phyloP scores from a whole-genome alignment of 2,329 filamentous ascomycete genomes.

The Colletotrichum musicola region DNA sequence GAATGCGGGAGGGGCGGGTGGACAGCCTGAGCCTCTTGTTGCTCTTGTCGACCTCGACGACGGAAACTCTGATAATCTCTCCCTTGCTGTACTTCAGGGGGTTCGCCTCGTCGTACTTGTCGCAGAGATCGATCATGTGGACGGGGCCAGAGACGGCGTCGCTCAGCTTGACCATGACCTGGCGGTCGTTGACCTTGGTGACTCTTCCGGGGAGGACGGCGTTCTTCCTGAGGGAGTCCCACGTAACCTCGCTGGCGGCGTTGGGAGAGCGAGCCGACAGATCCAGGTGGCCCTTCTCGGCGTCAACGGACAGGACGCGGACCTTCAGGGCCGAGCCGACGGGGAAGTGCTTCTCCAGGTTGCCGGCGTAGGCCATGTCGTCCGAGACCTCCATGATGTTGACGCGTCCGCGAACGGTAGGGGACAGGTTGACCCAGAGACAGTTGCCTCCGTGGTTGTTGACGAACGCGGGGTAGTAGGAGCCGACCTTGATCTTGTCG shows the following conservation, averaged over 20 bases:
- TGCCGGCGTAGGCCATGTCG: constrained; percentile 82
- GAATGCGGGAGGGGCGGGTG: constrained; percentile 85
- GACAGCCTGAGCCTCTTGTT: constrained; percentile 91
- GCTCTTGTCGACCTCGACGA: constrained; percentile 81
- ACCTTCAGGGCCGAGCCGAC: constrained; percentile 89
- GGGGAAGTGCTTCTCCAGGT: constrained; percentile 85
- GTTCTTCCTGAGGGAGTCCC: constrained; percentile 80
- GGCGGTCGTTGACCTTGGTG: constrained; percentile 86
- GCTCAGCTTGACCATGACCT: constrained; percentile 87
- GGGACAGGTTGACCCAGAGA: constrained; percentile 92
- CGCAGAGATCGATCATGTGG: constrained; percentile 84
- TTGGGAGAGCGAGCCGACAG: constrained; percentile 80
- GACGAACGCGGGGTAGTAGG: constrained; percentile 83
- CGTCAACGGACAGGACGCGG: constrained; percentile 80
- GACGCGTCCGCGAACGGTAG: constrained; percentile 87
- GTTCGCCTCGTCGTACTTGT: constrained; percentile 87
- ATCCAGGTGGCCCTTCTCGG: constrained; percentile 81
- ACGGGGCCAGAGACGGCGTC: constrained; percentile 84
- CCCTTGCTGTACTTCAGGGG: constrained; percentile 83
- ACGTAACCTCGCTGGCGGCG: constrained; percentile 69
- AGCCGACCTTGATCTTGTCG: constrained; percentile 78
- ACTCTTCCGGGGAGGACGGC: constrained; percentile 87
- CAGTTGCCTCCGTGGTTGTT: constrained; percentile 87
- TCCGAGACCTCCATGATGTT: constrained; percentile 87
- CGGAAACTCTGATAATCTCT: constrained; percentile 87